Percentiles rank a stretch among this genome's conserved stretches.
Evolutionary conservation across 805 yeast genomes (phyloP).

Genomic region (Barnettozyma pratensis): DNA sequence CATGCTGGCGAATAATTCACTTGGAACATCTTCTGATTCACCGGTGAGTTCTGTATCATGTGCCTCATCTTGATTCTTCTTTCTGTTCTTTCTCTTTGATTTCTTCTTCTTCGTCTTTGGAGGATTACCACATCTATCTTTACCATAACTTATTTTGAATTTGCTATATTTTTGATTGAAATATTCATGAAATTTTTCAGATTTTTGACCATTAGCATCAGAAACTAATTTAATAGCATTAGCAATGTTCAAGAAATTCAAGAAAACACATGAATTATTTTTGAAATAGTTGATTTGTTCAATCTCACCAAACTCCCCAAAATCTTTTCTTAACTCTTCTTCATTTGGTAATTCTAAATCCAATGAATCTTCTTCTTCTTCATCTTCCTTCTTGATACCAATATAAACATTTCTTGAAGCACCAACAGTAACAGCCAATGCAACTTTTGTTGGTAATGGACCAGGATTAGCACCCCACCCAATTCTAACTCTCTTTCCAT

Average conservation of each 20-base stretch:
- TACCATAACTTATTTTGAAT: constrained; percentile 63
- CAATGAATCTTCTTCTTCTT: constrained; percentile 24
- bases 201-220: constrained; percentile 39
- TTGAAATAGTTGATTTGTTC: constrained; percentile 73
- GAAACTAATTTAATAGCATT: constrained; percentile 64
- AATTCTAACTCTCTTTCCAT: constrained; percentile 55
- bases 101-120: constrained; percentile 43
- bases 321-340: constrained; percentile 50
- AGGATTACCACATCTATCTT: constrained; percentile 77
- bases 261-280: constrained; percentile 69
- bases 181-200: constrained; percentile 31
- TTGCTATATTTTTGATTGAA: constrained; percentile 43
- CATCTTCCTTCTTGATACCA: constrained; percentile 43
- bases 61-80: not conserved
- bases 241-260: constrained; percentile 59
- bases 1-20: constrained; percentile 21
- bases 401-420: constrained; percentile 76
- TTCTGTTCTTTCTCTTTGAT: constrained; percentile 19
- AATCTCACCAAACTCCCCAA: constrained; percentile 58
- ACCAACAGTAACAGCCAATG: constrained; percentile 63
- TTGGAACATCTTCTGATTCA: constrained; percentile 19
- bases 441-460: constrained; percentile 48
- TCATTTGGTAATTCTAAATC: constrained; percentile 39
- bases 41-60: not conserved
- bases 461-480: constrained; percentile 73